These are phyloP conservation scores for Hanseniaspora jakobsenii DNA, from an alignment of 805 yeast species.

Conservation along the genomic window DNA sequence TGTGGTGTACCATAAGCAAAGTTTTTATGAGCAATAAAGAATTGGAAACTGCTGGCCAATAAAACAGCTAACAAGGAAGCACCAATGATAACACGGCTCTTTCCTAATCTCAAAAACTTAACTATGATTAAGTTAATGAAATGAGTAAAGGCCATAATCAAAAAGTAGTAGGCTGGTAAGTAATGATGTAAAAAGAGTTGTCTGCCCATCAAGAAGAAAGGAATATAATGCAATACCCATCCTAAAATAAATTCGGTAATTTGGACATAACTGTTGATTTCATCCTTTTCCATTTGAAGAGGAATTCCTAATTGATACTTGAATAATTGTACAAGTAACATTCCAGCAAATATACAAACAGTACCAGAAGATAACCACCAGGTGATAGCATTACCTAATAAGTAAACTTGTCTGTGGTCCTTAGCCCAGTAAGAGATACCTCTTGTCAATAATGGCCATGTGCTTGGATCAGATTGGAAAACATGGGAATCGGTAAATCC, in stretches of 20 bases:
- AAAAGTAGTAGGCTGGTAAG: slow-evolving; percentile 84
- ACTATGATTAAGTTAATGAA: slow-evolving; percentile 42
- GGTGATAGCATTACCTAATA: slow-evolving; percentile 64
- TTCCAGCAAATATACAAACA: slow-evolving; percentile 39
- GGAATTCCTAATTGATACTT: slow-evolving; percentile 56
- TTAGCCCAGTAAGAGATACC: slow-evolving; percentile 75
- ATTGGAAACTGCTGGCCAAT: slow-evolving; percentile 38
- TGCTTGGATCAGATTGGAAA: slow-evolving; percentile 58
- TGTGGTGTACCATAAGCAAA: slow-evolving; percentile 68
- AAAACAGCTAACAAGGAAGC: slow-evolving; percentile 38
- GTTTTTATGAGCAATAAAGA: slow-evolving; percentile 55
- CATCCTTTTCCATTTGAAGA: slow-evolving; percentile 39
- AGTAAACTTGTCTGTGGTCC: slow-evolving; percentile 49
- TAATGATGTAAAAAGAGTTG: slow-evolving; percentile 91
- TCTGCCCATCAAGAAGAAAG: slow-evolving; percentile 80
- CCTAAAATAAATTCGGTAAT: slow-evolving; percentile 52
- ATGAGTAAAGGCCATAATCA: slow-evolving; percentile 64
- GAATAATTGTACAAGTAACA: slow-evolving; percentile 34
- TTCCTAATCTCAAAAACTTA: slow-evolving; percentile 21
- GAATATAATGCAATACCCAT: slow-evolving; percentile 59
- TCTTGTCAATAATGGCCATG: slow-evolving; percentile 65
- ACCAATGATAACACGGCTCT: slow-evolving; percentile 31
- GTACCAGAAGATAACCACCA: slow-evolving; percentile 62
- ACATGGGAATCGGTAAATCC: slow-evolving; percentile 57
- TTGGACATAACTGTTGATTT: slow-evolving; percentile 54